These are phyloP conservation scores for Teratosphaeria zuluensis DNA, from an alignment of 2,329 filamentous ascomycete genomes.

Conservation along the genomic window DNA sequence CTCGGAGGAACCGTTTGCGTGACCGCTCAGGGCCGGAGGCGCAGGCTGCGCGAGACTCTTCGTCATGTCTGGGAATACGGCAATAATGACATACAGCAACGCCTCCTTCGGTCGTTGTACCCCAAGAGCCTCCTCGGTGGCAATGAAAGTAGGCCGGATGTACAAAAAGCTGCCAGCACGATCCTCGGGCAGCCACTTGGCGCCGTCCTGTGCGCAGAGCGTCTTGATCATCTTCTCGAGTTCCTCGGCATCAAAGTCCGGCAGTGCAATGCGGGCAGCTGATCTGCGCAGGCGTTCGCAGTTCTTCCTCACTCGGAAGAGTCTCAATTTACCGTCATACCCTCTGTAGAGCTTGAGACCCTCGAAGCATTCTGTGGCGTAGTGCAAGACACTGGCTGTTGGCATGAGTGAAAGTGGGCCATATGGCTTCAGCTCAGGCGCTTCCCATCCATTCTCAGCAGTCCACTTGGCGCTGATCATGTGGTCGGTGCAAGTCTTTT, in stretches of 20 bases:
- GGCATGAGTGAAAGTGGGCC: slow-evolving; percentile 70
- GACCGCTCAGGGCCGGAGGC: slow-evolving; percentile 18
- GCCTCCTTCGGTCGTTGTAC: slow-evolving; percentile 72
- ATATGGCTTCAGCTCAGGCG: slow-evolving; percentile 66
- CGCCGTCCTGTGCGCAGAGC: slow-evolving; percentile 62
- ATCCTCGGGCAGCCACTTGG: slow-evolving; percentile 67
- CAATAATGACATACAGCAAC: slow-evolving; percentile 72
- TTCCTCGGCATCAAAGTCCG: slow-evolving; percentile 60
- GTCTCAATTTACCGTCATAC: slow-evolving; percentile 59
- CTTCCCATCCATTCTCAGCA: slow-evolving; percentile 55
- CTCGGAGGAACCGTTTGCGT: slow-evolving; percentile 17
- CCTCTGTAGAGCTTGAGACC: slow-evolving; percentile 66
- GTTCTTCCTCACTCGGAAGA: slow-evolving; percentile 71
- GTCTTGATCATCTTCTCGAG: slow-evolving; percentile 64
- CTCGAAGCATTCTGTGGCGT: slow-evolving; percentile 87
- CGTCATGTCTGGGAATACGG: slow-evolving; percentile 37
- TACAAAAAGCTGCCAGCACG: slow-evolving; percentile 67
- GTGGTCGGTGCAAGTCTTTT: slow-evolving; percentile 63
- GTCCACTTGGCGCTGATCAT: slow-evolving; percentile 73
- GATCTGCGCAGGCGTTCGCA: slow-evolving; percentile 51
- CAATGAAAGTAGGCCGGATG: slow-evolving; percentile 71
- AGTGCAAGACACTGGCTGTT: slow-evolving; percentile 73
- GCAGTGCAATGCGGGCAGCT: slow-evolving; percentile 59
- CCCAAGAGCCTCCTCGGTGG: slow-evolving; percentile 68
- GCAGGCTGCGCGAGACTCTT: slow-evolving; percentile 22